Evolutionary conservation across 2,329 filamentous ascomycete species (phyloP).

Genomic region (Myriosclerotinia duriaeana): DNA sequence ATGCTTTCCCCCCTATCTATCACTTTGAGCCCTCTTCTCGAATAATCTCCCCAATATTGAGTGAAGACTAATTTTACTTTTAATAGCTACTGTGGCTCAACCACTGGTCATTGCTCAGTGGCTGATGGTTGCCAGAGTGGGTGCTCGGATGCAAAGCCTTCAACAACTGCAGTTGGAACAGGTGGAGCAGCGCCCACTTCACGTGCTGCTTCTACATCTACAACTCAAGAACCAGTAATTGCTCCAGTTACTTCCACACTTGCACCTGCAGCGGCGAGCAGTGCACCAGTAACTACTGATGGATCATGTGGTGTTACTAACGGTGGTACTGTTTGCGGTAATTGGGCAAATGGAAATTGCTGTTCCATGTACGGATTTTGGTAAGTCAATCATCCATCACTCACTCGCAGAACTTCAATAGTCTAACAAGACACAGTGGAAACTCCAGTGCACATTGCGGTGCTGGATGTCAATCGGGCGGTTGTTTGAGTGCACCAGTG

Average conservation of each 20-base stretch:
- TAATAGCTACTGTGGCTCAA: conserved; percentile 39
- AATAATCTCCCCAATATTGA: not conserved
- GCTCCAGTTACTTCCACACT: conserved; percentile 30
- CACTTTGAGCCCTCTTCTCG: not conserved
- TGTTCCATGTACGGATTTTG: conserved; percentile 60
- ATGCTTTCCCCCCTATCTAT: not conserved
- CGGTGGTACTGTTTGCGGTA: conserved; percentile 50
- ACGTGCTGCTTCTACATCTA: conserved; percentile 13
- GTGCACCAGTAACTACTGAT: conserved; percentile 47
- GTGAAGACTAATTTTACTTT: conserved; percentile 30
- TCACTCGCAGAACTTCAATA: not conserved
- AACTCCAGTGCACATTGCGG: conserved; percentile 52
- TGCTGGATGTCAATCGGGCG: conserved; percentile 56
- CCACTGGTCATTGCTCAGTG: conserved; percentile 34
- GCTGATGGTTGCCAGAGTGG: conserved; percentile 40
- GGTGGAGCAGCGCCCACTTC: not conserved
- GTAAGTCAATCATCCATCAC: conserved; percentile 28
- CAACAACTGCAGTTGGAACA: conserved; percentile 27
- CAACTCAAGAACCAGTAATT: conserved; percentile 36
- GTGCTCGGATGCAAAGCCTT: conserved; percentile 29
- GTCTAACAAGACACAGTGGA: conserved; percentile 38
- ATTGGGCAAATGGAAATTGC: conserved; percentile 53
- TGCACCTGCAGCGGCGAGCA: conserved; percentile 35
- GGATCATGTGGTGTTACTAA: conserved; percentile 54
- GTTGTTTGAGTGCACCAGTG: conserved; percentile 46